phyloP scores from a whole-genome alignment of 208 protist species.

The Tritrichomonas musculus region DNA sequence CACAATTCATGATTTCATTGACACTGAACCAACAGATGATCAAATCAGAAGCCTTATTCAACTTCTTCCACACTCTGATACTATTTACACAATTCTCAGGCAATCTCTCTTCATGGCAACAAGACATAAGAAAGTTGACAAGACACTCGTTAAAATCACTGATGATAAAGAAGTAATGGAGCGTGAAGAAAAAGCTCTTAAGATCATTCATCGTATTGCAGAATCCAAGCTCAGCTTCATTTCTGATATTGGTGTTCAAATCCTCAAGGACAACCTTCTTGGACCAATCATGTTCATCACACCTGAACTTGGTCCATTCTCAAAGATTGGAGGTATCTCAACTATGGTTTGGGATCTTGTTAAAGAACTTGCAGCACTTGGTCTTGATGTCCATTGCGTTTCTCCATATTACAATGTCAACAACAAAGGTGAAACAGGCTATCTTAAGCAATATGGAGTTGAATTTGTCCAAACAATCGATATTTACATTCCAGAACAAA shows the following conservation, averaged over 20 bases:
- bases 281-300: conserved; percentile 23
- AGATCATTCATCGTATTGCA: too few relatives aligned
- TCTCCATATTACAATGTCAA: conserved; percentile 19
- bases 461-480: neutral
- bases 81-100: neutral
- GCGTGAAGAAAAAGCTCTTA: too few relatives aligned
- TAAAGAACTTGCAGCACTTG: neutral
- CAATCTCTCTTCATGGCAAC: neutral
- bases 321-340: neutral
- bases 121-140: neutral
- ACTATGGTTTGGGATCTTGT: conserved; percentile 32
- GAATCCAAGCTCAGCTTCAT: neutral
- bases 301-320: conserved; percentile 29
- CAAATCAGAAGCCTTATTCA: neutral
- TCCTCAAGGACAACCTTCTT: neutral
- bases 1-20: neutral
- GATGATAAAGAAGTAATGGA: too few relatives aligned
- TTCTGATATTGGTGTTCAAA: neutral
- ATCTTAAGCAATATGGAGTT: neutral
- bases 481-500: conserved; percentile 4
- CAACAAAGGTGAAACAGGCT: neutral
- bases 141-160: too few relatives aligned
- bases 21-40: neutral
- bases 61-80: neutral
- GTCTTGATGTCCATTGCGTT: neutral